phyloP scores from a whole-genome alignment of 768 basidiomycete genomes.

The Dacryopinax primogenitus region DNA sequence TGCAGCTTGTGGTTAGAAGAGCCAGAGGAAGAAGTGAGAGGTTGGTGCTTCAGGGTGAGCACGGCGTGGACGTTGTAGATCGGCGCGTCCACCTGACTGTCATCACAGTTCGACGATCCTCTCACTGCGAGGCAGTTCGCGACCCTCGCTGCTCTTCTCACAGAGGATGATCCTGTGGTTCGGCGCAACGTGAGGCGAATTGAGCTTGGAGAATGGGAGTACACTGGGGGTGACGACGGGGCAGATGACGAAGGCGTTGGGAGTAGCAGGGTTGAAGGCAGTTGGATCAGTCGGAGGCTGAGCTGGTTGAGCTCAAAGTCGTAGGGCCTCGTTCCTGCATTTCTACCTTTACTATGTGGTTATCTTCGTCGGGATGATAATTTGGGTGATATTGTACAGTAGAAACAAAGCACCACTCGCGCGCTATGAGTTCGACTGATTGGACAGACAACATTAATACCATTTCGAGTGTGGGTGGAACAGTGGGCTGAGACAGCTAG shows the following conservation, averaged over 20 bases:
- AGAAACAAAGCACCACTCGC: too few species aligned
- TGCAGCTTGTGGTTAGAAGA: constrained; percentile 2
- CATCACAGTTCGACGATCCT: constrained; percentile 4
- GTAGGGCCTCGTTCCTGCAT: background rate
- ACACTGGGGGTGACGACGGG: background rate
- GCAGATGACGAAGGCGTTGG: background rate
- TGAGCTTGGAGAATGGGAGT: background rate
- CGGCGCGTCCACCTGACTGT: too few species aligned
- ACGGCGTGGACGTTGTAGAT: too few species aligned
- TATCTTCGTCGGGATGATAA: background rate
- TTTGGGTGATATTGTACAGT: too few species aligned
- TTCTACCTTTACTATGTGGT: background rate
- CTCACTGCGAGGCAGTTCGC: background rate
- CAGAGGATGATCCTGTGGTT: background rate
- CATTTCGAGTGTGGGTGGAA: background rate
- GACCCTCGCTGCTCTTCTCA: background rate
- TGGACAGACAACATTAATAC: background rate
- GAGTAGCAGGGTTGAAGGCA: background rate
- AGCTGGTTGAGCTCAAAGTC: background rate
- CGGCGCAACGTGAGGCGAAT: background rate
- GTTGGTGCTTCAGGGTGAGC: background rate
- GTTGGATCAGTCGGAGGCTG: background rate
- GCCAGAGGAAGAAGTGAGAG: background rate
- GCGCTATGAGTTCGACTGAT: background rate
- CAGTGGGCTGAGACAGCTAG: background rate